These are phyloP conservation scores for Apiospora rasikravindrae DNA, from an alignment of 2,329 filamentous ascomycete species.

Conservation along the genomic window DNA sequence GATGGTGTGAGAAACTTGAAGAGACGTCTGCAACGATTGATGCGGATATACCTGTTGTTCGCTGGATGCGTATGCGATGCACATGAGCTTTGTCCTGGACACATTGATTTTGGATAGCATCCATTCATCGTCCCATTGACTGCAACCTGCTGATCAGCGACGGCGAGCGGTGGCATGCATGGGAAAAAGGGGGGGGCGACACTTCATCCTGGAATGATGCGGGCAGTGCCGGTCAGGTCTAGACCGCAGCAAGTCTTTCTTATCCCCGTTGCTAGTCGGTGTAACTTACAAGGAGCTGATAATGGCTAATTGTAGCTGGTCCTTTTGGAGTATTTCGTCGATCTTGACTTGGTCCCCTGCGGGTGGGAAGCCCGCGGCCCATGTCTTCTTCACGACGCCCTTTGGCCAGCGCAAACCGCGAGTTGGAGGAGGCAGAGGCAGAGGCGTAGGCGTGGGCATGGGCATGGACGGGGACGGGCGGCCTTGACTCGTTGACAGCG, in stretches of 20 bases:
- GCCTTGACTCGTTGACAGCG: not conserved
- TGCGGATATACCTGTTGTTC: slow-evolving; percentile 56
- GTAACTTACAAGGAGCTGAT: slow-evolving; percentile 72
- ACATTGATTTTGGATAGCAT: slow-evolving; percentile 72
- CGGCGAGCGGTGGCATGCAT: not conserved
- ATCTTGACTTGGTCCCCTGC: slow-evolving; percentile 79
- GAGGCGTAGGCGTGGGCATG: not conserved
- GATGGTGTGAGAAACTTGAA: not conserved
- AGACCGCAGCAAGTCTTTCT: not conserved
- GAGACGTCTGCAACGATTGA: not conserved
- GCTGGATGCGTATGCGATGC: slow-evolving; percentile 61
- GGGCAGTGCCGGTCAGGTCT: not conserved
- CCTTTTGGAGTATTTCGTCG: slow-evolving; percentile 81
- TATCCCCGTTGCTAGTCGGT: not conserved
- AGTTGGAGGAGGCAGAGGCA: not conserved
- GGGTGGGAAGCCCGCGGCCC: slow-evolving; percentile 67
- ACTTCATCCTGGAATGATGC: not conserved
- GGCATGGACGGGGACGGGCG: not conserved
- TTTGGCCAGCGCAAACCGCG: slow-evolving; percentile 49
- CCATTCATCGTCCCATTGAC: slow-evolving; percentile 83
- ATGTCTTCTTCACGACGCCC: slow-evolving; percentile 83
- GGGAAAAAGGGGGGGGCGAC: not conserved
- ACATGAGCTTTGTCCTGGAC: slow-evolving; percentile 63
- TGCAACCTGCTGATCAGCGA: slow-evolving; percentile 8
- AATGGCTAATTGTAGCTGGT: slow-evolving; percentile 75